Evolutionary conservation across 345 rosid genomes (phyloP), one percentile per base, ranked within the genome.

Genomic region (Isatis tinctoria): DNA sequence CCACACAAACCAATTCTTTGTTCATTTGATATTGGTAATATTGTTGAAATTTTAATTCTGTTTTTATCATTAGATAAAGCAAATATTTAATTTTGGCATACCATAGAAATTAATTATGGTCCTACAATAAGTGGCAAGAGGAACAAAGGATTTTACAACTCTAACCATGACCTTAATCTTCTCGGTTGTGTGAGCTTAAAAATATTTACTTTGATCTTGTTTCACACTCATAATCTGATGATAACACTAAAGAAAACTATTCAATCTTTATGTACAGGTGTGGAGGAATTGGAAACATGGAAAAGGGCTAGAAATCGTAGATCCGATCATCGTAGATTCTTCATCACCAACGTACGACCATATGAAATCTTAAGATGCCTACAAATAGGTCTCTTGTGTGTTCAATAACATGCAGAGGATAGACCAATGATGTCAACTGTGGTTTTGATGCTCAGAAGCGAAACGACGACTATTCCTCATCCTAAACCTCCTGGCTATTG

Each of bases 401-500:
- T 58, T 58, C 63, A 58, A 16, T 95, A 87, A 68, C 78, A 72
- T 3, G 87, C 95, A 6, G 86, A 85, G 16, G 90, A 89, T 14
- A 77, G 97, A 60, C 97, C 96, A 27, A 75, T 59, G 11, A 87
- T 91, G 96, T 72, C 90, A 2, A 72, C 87, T 9, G 91, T 79
- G 30, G 78, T 91, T n/a, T 40, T 89, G 83, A 89, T 87, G 93
- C 66, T 87, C 37, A 80, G 85, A 45, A 91, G 96, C 28, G 96
- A 87, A 67, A 82, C 82, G 12, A 79, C 86, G 18, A 47, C 85
- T 37, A 85, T 91, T 82, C 79, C 85, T 0, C 87, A 77, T 30
- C 97, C 96, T 12, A 85, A 81, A 80, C 80, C 82, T 14, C 96
- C 96, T 0, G 91, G 96, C 2, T 91, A 77, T 66, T 89, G 91